Conservation (phyloP, 1,284 basidiomycete species). For the Fomitopsis palustris region DNA sequence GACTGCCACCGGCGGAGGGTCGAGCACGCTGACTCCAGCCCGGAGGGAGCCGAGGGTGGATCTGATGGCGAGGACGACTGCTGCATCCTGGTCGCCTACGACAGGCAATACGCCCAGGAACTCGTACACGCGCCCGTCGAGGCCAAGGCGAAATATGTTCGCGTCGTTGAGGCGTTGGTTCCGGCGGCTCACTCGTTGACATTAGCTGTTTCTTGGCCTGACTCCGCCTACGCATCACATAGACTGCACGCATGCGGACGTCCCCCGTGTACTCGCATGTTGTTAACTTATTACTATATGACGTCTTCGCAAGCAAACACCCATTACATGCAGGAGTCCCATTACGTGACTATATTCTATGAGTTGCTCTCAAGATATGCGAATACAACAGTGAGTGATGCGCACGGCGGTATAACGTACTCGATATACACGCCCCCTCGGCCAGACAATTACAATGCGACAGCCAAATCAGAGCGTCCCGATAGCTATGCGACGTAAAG, state of each 20-base stretch:
- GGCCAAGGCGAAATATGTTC: background rate
- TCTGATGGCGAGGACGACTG: background rate
- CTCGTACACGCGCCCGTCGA: background rate
- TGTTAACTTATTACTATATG: background rate
- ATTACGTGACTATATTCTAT: conserved; percentile 14
- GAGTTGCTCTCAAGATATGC: conserved; percentile 26
- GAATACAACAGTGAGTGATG: conserved; percentile 26
- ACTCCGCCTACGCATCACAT: background rate
- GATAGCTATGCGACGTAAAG: conserved; percentile 10
- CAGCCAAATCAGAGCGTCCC: conserved; percentile 18
- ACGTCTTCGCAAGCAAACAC: background rate
- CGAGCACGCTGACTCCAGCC: background rate
- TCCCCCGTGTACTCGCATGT: background rate
- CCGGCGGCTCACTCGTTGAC: conserved; percentile 5
- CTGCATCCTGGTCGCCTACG: conserved; percentile 2
- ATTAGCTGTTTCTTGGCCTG: background rate
- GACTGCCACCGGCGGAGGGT: background rate
- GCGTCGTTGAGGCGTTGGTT: conserved; percentile 8
- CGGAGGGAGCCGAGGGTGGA: background rate
- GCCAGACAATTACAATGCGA: conserved; percentile 17
- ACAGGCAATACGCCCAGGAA: background rate
- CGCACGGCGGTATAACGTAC: conserved; percentile 21
- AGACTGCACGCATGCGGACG: background rate
- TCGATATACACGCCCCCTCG: conserved; percentile 15
- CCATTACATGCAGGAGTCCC: conserved; percentile 1